Base-by-base conservation (phyloP, 2,329 filamentous ascomycete genomes). In the Parasarocladium wereldwijsianum region DNA sequence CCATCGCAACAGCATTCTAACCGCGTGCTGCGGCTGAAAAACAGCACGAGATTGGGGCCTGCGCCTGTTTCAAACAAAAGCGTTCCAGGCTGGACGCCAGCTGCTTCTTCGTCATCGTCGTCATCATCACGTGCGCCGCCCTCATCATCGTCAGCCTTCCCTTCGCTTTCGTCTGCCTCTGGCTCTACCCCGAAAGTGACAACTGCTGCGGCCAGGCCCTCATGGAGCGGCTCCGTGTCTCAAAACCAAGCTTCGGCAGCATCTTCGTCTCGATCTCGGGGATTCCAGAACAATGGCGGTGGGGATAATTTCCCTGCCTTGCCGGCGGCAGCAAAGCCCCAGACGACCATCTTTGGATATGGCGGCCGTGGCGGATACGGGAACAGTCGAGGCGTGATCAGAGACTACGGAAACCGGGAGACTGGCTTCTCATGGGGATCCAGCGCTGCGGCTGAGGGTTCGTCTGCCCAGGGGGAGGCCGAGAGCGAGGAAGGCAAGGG, bases 281-380 rank as follows among this genome's bases (percentile, higher is more conserved):
- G 20, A 3, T n/a, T 21, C 4, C 28, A 21, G 6, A 35, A 31
- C n/a, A 22, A 25, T 15, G 23, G 44, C 17, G 52, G 49, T 26
- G 54, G 56, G 25, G 77, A 86, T 37, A 72, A 75, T 0, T 94
- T 94, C 53, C 87, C 86, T 0, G 76, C 84, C 2, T 64, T 94
- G 1, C 86, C 86, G 0, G 64, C 74, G 0, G 85, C 84, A 2
- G 67, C 80, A 1, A 94, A 76, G 43, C 67, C 69, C 3, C 58
- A 60, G 24, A 72, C 67, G 2, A 71, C 67, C 1, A 70, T 76
- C 25, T 73, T 74, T 32, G 69, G 69, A 3, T 74, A 75, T 40
- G n/a, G n/a, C n/a, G n/a, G n/a, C n/a, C n/a, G n/a, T n/a, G n/a
- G n/a, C n/a, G 28, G 28, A 3, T 30, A 30, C 14, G 70, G 70